Evolutionary conservation across 2,329 filamentous ascomycete genomes (phyloP).

Genomic region (Fusarium verticillioides): DNA sequence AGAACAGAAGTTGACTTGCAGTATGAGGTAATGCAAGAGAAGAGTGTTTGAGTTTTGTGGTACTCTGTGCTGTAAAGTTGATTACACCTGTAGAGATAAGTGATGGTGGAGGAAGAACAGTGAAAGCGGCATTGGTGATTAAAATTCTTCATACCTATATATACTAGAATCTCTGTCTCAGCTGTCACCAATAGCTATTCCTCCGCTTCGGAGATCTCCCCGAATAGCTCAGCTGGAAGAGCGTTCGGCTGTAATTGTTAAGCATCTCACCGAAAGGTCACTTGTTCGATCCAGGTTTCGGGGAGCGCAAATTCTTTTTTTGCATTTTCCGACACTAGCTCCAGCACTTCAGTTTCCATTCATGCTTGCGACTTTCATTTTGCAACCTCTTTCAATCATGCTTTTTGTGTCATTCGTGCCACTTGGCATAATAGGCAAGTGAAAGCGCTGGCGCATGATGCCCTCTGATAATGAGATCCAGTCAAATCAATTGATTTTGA

Average conservation of each 20-base stretch:
- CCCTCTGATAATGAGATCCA: background rate
- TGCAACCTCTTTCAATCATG: background rate
- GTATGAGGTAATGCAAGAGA: fast-evolving
- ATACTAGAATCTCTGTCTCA: fast-evolving
- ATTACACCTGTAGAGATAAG: fast-evolving
- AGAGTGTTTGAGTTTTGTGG: fast-evolving
- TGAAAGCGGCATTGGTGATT: no score
- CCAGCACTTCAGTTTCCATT: no score
- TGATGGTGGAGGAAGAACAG: no score
- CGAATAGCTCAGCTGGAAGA: constrained; percentile 45
- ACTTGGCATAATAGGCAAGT: background rate
- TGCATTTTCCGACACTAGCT: background rate
- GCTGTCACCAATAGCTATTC: constrained; percentile 16
- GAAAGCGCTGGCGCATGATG: fast-evolving
- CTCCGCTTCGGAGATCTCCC: constrained; percentile 26
- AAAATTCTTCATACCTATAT: fast-evolving
- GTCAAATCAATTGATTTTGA: background rate
- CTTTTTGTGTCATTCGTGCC: background rate
- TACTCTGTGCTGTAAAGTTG: fast-evolving
- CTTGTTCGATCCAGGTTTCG: constrained; percentile 46
- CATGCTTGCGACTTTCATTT: no score
- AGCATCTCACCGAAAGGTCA: constrained; percentile 40
- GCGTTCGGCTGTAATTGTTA: constrained; percentile 43
- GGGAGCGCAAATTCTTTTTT: constrained; percentile 6
- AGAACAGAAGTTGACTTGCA: fast-evolving